Evolutionary conservation across 345 rosid species (phyloP).

Genomic region (Ailanthus altissimus): DNA sequence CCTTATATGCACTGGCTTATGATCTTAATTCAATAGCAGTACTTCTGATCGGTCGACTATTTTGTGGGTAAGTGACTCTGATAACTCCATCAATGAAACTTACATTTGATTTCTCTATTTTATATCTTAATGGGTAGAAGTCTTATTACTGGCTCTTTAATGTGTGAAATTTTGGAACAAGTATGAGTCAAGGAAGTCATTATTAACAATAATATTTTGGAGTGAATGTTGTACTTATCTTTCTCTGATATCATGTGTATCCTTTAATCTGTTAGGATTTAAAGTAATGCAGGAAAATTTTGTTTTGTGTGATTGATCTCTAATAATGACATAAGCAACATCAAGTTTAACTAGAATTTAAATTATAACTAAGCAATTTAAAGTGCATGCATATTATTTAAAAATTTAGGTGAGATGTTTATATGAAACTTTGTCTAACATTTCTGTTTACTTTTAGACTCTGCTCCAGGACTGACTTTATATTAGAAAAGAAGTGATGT

Average conservation of each 20-base stretch:
- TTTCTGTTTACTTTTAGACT: background rate
- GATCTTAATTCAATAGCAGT: conserved; percentile 59
- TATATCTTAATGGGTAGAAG: background rate
- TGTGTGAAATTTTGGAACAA: background rate
- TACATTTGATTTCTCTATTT: conserved; percentile 1
- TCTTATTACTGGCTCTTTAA: background rate
- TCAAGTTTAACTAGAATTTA: background rate
- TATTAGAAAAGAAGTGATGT: background rate
- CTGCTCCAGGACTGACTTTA: background rate
- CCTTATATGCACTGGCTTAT: conserved; percentile 72
- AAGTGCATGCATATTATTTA: background rate
- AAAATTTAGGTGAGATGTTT: background rate
- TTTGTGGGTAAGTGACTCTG: conserved; percentile 67
- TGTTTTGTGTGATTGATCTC: background rate
- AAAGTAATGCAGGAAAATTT: background rate
- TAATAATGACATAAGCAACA: background rate
- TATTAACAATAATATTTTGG: background rate
- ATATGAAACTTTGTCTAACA: background rate
- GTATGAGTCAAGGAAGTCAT: background rate
- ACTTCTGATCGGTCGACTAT: conserved; percentile 67
- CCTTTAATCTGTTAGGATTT: background rate
- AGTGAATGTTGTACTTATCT: background rate
- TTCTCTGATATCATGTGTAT: background rate
- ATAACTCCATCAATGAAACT: background rate
- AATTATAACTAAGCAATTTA: background rate